These are phyloP conservation scores for Cutaneotrichosporon sp. DNA, from an alignment of 1,284 basidiomycete species.

Conservation along the genomic window DNA sequence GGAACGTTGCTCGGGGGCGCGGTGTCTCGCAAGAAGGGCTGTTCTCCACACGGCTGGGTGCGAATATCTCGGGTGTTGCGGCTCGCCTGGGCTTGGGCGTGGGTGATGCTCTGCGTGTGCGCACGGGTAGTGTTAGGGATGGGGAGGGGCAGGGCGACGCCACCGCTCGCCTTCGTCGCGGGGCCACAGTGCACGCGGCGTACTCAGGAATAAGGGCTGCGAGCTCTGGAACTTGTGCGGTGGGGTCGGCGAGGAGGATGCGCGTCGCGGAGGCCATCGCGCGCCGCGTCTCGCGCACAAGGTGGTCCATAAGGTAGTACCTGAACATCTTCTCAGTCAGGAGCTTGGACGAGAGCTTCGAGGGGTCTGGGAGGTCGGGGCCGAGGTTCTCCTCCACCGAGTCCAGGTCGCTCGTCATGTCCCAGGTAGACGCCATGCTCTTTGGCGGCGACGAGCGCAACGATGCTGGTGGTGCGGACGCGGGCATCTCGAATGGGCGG, in stretches of 20 bases:
- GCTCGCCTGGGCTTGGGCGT: background rate
- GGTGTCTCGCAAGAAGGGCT: constrained; percentile 6
- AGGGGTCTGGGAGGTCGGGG: constrained; percentile 36
- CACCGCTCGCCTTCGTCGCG: background rate
- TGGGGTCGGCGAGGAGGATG: background rate
- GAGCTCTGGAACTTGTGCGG: constrained; percentile 13
- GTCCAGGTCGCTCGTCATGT: constrained; percentile 26
- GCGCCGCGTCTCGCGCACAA: constrained; percentile 29
- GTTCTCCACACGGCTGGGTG: constrained; percentile 4
- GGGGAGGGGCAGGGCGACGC: background rate
- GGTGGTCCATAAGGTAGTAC: constrained; percentile 45
- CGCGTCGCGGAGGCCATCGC: constrained; percentile 14
- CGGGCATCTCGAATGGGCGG: constrained; percentile 35
- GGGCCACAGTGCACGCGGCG: background rate
- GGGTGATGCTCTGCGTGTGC: background rate
- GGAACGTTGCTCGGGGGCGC: constrained; percentile 1
- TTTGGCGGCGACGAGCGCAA: constrained; percentile 11
- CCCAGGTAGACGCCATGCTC: constrained; percentile 13
- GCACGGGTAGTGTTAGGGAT: background rate
- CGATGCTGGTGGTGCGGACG: background rate
- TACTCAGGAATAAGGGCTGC: constrained; percentile 25
- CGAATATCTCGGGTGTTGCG: background rate
- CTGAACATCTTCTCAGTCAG: constrained; percentile 45
- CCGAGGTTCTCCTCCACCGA: constrained; percentile 20
- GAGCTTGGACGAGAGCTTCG: constrained; percentile 35